These are phyloP conservation scores for Tetrahymena elliotti DNA, from an alignment of 73 alveolate genomes.

Conservation along the genomic window DNA sequence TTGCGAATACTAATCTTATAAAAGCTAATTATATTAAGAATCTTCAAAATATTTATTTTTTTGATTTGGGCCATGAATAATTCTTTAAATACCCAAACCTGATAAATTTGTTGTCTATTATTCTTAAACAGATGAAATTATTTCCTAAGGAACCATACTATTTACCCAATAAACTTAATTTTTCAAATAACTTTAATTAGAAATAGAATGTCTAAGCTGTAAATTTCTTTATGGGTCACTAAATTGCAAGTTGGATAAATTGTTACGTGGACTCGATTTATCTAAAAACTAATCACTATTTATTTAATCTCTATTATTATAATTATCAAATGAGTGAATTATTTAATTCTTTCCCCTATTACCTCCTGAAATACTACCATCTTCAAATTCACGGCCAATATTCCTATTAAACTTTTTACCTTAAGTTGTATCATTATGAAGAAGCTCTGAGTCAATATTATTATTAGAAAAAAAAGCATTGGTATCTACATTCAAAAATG, in stretches of 20 bases:
- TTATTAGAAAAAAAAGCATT: not conserved
- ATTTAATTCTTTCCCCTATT: not conserved
- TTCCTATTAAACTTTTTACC: not conserved
- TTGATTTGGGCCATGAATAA: not conserved
- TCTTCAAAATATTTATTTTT: not conserved
- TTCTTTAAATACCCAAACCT: not conserved
- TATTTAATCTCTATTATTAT: not conserved
- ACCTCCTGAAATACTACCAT: not conserved
- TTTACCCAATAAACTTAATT: not conserved
- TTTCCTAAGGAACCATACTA: not conserved
- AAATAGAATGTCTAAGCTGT: not conserved
- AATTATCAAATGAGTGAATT: not conserved
- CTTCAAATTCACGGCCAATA: not conserved
- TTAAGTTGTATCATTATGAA: not conserved
- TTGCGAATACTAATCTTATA: too few species aligned
- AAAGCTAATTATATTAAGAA: too few species aligned
- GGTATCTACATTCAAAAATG: not conserved
- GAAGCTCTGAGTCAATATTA: not conserved
- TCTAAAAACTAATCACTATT: not conserved
- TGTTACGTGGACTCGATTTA: not conserved
- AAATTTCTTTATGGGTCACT: not conserved
- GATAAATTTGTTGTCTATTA: too few species aligned
- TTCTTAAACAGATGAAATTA: not conserved
- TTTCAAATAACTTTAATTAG: not conserved
- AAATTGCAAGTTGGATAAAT: not conserved